Evolutionary conservation across 345 rosid species (phyloP), one percentile per base, ranked within the genome.

Genomic region (Eucalyptus pauciflora): DNA sequence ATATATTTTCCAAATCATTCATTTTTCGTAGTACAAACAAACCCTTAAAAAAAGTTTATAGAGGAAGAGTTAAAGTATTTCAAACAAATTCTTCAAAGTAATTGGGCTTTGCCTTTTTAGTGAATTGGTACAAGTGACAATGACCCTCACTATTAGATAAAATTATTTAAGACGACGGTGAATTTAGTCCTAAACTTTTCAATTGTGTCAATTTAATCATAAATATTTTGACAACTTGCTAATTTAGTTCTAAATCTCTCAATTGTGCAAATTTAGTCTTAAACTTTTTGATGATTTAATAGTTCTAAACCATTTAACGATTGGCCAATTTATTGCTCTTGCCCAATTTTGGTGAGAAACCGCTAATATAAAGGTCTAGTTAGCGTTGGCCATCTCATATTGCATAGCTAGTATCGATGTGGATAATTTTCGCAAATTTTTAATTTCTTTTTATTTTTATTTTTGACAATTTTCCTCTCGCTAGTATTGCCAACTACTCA

Each of bases 401-500:
- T 22, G 60, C 6, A 56, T 8, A 5, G 25, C 13, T 0, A 22
- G 1, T 22, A 24, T 10, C 5, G 2, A 56, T 2, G 1, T 56
- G 27, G 29, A 56, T 9, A 56, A 56, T 56, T 56, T 56, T 56
- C 1, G 1, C 11, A 56, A 56, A 4, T 22, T 22, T 56, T 56
- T 56, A 56, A 56, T 56, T 22, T 24, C 27, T 56, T 51, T 51
- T 17, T 3, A 51, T 1, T 54, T 56, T 56, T 22, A 1, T 54
- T 22, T 56, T 24, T 22, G 62, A 56, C 25, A 56, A 2, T 56
- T 56, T 56, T 56, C 29, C 62, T 56, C 27, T 56, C 29, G 62
- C 29, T 60, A 64, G 31, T n/a, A 10, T 64, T 64, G 76, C 76
- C 76, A n/a, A 64, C 37, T n/a, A 64, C 76, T 64, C 76, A 29